These are phyloP conservation scores for Cyberlindnera xishuangbannaensis DNA, from an alignment of 805 yeast species.

Conservation along the genomic window DNA sequence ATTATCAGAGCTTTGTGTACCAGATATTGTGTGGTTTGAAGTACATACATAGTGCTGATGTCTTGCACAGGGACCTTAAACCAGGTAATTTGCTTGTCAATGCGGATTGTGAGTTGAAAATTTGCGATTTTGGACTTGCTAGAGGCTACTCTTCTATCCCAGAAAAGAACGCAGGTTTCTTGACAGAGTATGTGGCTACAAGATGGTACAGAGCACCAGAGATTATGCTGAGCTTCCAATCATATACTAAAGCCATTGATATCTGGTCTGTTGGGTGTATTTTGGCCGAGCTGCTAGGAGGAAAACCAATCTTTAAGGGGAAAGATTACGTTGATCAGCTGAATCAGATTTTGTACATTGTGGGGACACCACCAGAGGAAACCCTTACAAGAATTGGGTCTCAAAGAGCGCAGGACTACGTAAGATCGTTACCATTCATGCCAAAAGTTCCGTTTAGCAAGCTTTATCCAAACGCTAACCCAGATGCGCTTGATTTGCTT, in stretches of 20 bases:
- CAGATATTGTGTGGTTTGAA: slow-evolving; percentile 88
- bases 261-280: slow-evolving; percentile 98
- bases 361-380: slow-evolving; percentile 88
- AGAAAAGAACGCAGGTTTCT: slow-evolving; percentile 83
- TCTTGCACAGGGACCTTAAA: slow-evolving; percentile 88
- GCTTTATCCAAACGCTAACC: slow-evolving; percentile 81
- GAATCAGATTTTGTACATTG: slow-evolving; percentile 74
- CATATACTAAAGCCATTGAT: slow-evolving; percentile 94
- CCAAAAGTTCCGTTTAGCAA: slow-evolving; percentile 66
- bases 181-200: slow-evolving; percentile 97
- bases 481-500: slow-evolving; percentile 76
- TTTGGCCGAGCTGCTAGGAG: slow-evolving; percentile 86
- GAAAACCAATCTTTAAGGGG: slow-evolving; percentile 89
- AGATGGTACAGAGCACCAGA: slow-evolving; percentile 99
- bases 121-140: slow-evolving; percentile 95
- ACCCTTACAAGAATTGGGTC: slow-evolving; percentile 71
- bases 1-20: slow-evolving; percentile 87
- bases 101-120: slow-evolving; percentile 94
- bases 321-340: slow-evolving; percentile 94
- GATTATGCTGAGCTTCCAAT: slow-evolving; percentile 90
- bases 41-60: slow-evolving; percentile 88
- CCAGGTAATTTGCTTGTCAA: slow-evolving; percentile 91
- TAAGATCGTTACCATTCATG: slow-evolving; percentile 78
- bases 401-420: slow-evolving; percentile 85
- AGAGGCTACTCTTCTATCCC: slow-evolving; percentile 82